phyloP scores from a whole-genome alignment of 2,329 filamentous ascomycete species.

The Pseudocercospora fuligena region DNA sequence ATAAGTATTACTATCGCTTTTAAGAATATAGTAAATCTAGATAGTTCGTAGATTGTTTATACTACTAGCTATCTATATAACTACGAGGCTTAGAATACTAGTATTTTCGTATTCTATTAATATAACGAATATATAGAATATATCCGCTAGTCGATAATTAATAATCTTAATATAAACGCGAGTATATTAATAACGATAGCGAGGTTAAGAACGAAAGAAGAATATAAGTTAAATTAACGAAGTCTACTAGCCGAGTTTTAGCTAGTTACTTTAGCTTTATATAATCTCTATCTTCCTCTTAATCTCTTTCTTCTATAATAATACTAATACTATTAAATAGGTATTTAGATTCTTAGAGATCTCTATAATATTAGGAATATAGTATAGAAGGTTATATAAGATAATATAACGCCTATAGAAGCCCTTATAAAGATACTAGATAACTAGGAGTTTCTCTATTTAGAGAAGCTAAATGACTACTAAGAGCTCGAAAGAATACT shows the following conservation, averaged over 20 bases:
- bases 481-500: not conserved
- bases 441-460: not conserved
- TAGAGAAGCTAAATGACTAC: not conserved
- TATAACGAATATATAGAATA: not conserved
- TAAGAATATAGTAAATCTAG: not conserved
- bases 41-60: not conserved
- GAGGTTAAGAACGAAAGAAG: not conserved
- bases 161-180: not conserved
- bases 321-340: not conserved
- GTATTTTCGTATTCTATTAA: not conserved
- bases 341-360: not conserved
- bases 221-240: not conserved
- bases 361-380: not conserved
- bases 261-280: not conserved
- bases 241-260: not conserved
- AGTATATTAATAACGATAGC: not conserved
- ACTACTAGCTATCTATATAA: not conserved
- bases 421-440: not conserved
- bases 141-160: not conserved
- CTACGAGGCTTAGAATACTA: not conserved
- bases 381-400: not conserved
- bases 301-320: not conserved
- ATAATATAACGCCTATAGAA: not conserved
- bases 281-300: not conserved
- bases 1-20: not conserved